Evolutionary conservation across 768 basidiomycete genomes (phyloP).

Genomic region (Kwoniella bestiolae): DNA sequence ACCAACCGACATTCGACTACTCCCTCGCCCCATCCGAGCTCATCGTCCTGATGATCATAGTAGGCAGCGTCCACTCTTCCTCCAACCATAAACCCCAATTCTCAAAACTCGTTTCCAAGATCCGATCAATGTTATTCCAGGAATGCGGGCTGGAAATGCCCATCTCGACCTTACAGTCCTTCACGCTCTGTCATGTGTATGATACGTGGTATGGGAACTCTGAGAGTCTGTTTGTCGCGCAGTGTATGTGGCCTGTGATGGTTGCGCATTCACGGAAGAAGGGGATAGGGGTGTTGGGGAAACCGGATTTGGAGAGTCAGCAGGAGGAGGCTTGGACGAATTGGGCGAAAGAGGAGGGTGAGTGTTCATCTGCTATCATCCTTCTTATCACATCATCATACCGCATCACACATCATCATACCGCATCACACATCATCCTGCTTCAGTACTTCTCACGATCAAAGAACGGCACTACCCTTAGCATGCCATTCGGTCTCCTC

Average conservation of each 20-base stretch:
- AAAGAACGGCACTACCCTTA: no score
- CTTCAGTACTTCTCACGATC: no score
- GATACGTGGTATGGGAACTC: conserved; percentile 42
- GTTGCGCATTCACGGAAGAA: conserved; percentile 46
- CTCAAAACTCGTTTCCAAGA: conserved; percentile 20
- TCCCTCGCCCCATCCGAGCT: conserved; percentile 33
- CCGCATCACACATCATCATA: no score
- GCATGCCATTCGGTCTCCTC: no score
- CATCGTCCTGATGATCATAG: conserved; percentile 43
- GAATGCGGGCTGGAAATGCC: conserved; percentile 41
- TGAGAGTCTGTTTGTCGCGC: conserved; percentile 43
- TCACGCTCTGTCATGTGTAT: conserved; percentile 42
- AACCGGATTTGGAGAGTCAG: conserved; percentile 24
- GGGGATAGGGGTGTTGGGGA: conserved; percentile 46
- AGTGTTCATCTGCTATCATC: conserved; percentile 9
- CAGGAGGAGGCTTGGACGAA: conserved; percentile 40
- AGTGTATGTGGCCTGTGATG: conserved; percentile 49
- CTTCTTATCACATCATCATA: no score
- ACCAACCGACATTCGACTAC: conserved; percentile 43
- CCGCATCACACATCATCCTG: no score
- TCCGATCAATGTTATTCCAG: conserved; percentile 36
- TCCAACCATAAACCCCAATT: conserved; percentile 16
- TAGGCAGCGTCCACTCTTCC: conserved; percentile 26
- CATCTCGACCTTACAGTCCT: conserved; percentile 38
- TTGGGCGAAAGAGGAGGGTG: conserved; percentile 51